Evolutionary conservation across 1,284 basidiomycete genomes (phyloP).

Genomic region (Tilletiopsis washingtonensis): DNA sequence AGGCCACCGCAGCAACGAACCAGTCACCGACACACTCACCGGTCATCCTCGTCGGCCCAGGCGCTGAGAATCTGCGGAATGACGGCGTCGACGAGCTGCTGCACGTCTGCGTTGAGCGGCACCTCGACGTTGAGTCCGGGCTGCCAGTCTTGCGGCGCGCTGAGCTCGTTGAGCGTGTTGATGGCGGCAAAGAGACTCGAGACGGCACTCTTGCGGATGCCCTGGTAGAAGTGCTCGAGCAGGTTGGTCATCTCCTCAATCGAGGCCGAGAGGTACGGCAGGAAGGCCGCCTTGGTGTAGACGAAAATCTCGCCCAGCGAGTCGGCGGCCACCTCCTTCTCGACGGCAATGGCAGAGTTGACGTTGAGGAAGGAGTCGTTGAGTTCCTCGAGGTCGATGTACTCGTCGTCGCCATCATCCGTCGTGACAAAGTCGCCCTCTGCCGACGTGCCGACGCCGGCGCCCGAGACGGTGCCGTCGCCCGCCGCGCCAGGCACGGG

Average conservation of each 20-base stretch:
- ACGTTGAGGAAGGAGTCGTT: slow-evolving; percentile 59
- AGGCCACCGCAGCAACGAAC: no score
- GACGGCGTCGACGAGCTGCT: slow-evolving; percentile 70
- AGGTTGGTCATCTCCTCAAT: slow-evolving; percentile 75
- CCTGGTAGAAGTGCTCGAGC: slow-evolving; percentile 91
- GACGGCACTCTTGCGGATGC: slow-evolving; percentile 88
- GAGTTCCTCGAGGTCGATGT: slow-evolving; percentile 64
- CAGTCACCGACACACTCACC: slow-evolving; percentile 74
- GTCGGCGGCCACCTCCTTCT: slow-evolving; percentile 98
- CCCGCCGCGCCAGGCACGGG: slow-evolving; percentile 42
- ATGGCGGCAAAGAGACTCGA: slow-evolving; percentile 84
- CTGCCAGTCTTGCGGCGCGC: slow-evolving; percentile 71
- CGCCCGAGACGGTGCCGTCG: slow-evolving; percentile 48
- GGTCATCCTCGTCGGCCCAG: slow-evolving; percentile 93
- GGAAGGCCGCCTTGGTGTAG: slow-evolving; percentile 73
- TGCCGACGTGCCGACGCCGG: slow-evolving; percentile 59
- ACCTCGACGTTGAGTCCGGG: slow-evolving; percentile 59
- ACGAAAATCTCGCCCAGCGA: slow-evolving; percentile 86
- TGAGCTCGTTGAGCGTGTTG: slow-evolving; percentile 84
- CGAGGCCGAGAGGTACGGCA: slow-evolving; percentile 66
- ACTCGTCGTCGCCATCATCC: slow-evolving; percentile 54
- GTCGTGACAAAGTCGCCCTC: slow-evolving; percentile 56
- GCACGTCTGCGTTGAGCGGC: slow-evolving; percentile 68
- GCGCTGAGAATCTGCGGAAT: slow-evolving; percentile 73
- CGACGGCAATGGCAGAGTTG: slow-evolving; percentile 92